Base-by-base conservation (phyloP, 495 filamentous ascomycete genomes). In the Aspergillus sparsus region DNA sequence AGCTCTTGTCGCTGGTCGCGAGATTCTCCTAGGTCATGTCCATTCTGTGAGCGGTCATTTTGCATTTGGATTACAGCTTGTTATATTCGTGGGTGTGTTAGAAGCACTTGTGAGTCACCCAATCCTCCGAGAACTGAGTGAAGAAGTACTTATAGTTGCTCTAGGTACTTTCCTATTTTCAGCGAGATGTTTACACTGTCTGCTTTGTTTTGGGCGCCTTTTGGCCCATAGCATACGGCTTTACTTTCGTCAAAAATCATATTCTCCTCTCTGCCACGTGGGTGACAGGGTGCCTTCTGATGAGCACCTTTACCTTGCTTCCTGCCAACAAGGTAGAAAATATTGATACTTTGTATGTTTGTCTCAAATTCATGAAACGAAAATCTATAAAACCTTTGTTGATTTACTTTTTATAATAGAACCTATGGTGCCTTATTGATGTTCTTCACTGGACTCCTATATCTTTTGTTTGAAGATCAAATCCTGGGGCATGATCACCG, bases 271-370 rank as follows among this genome's bases (percentile, higher is more conserved):
- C 81, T 54, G 76, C 71, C 2, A 87, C 85, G 3, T 99, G 95
- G 95, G 80, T 83, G 10, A 67, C 88, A 27, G 87, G 87, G 10
- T 97, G 92, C 70, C 53, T 83, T 3, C 70, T 88, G 6, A 98
- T 97, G 93, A 93, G 92, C 67, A 80, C 83, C 21, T 99, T 99
- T 66, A 98, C 95, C 16, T 72, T 97, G 21, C 79, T 99, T 12
- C 89, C 92, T 6, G 95, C 87, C 0, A 84, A 88, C 64, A 99
- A 97, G 68, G 77, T 84, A 2, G 95, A 99, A 71, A 80, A 89
- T 70, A 68, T 90, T 15, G 81, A 71, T 62, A 76, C 91, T 49
- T 95, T 97, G 90, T 96, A 78, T 49, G 60, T 56, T 12, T 35
- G 12, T 36, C 34, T 31, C 39, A 2, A 11, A n/a, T 31, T 9